phyloP scores from a whole-genome alignment of 2,329 filamentous ascomycete genomes.

The Exserohilum rostratum region DNA sequence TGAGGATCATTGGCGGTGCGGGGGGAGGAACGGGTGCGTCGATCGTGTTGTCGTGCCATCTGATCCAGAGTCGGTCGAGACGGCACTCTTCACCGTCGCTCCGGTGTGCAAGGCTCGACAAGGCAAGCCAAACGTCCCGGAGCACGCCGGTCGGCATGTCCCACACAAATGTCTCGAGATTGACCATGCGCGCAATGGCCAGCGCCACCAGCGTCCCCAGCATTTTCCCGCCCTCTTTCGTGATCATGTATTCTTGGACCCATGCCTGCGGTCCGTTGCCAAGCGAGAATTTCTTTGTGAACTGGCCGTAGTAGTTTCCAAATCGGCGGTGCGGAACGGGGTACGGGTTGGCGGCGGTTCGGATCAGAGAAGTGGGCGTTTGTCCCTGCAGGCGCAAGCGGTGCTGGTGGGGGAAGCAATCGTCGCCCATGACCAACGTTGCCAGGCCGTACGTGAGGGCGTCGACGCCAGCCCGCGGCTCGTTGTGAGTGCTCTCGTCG shows the following conservation, averaged over 20 bases:
- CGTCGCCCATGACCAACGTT: conserved; percentile 76
- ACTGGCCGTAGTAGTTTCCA: conserved; percentile 78
- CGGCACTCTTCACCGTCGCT: conserved; percentile 66
- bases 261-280: conserved; percentile 80
- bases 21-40: conserved; percentile 47
- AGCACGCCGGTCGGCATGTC: conserved; percentile 88
- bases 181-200: conserved; percentile 80
- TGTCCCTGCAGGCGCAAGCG: conserved; percentile 33
- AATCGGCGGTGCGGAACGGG: conserved; percentile 55
- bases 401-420: conserved; percentile 61
- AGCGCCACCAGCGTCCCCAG: conserved; percentile 81
- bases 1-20: conserved; percentile 47
- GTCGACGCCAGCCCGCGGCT: conserved; percentile 76
- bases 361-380: conserved; percentile 11
- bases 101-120: conserved; percentile 72
- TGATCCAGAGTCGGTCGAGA: conserved; percentile 76
- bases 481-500: conserved; percentile 67
- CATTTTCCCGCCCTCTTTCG: conserved; percentile 86
- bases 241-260: conserved; percentile 82
- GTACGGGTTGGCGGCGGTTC: conserved; percentile 34
- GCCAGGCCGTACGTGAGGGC: conserved; percentile 82
- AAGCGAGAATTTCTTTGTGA: conserved; percentile 80
- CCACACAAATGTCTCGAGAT: conserved; percentile 83
- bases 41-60: conserved; percentile 78
- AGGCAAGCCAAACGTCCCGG: conserved; percentile 79